Evolutionary conservation across 805 yeast genomes (phyloP).

Genomic region (Blastobotrys mokoenaii): DNA sequence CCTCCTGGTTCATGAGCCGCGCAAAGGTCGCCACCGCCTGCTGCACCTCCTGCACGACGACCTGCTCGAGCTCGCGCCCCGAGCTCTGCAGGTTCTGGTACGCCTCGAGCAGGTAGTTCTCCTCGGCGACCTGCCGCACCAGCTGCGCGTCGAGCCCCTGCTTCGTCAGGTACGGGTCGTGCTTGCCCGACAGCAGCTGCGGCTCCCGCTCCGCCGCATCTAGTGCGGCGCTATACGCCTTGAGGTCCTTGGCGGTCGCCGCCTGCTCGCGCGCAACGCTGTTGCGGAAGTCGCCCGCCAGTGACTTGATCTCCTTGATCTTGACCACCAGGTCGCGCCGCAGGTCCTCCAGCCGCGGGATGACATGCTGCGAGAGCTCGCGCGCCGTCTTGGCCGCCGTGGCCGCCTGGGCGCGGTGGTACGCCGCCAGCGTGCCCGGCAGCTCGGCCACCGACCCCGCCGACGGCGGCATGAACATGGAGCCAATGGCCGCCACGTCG

Average conservation of each 20-base stretch:
- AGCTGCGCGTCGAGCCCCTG: slow-evolving; percentile 66
- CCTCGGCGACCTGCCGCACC: slow-evolving; percentile 70
- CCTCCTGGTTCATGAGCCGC: slow-evolving; percentile 44
- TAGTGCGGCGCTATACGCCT: slow-evolving; percentile 49
- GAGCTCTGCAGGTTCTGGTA: slow-evolving; percentile 78
- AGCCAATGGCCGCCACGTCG: slow-evolving; percentile 32
- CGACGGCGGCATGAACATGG: slow-evolving; percentile 63
- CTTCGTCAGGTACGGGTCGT: slow-evolving; percentile 79
- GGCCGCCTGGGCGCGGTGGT: slow-evolving; percentile 53
- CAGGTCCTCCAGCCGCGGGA: slow-evolving; percentile 60
- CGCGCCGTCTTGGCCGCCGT: slow-evolving; percentile 50
- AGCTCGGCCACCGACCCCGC: slow-evolving; percentile 76
- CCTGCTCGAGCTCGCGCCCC: slow-evolving; percentile 81
- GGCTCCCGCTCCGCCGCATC: slow-evolving; percentile 48
- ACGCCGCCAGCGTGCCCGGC: slow-evolving; percentile 59
- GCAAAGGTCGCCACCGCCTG: slow-evolving; percentile 69
- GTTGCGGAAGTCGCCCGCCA: slow-evolving; percentile 79
- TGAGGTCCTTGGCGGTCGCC: slow-evolving; percentile 51
- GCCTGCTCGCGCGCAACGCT: slow-evolving; percentile 60
- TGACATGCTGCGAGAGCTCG: slow-evolving; percentile 51
- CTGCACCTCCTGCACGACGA: slow-evolving; percentile 81
- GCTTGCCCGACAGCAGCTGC: slow-evolving; percentile 39
- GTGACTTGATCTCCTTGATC: slow-evolving; percentile 75
- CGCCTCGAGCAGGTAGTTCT: slow-evolving; percentile 81
- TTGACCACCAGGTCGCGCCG: slow-evolving; percentile 72